Evolutionary conservation across 2,329 filamentous ascomycete species (phyloP).

Genomic region (Alternaria novae-zelandiae): DNA sequence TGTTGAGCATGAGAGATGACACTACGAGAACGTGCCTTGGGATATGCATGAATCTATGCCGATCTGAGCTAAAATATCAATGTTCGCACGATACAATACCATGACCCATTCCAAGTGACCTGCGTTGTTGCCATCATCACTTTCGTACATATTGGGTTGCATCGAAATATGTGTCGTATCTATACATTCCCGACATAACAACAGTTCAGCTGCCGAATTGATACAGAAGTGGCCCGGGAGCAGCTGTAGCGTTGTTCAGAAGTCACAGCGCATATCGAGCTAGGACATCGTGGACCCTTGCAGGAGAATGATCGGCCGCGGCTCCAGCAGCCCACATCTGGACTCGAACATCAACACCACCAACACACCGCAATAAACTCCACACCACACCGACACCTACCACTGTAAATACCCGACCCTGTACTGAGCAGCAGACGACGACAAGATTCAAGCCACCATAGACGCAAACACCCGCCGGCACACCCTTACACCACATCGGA

Average conservation of each 20-base stretch:
- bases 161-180: not conserved
- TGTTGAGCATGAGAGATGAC: conserved; percentile 17
- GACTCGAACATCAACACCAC: not conserved
- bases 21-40: conserved; percentile 15
- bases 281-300: conserved; percentile 22
- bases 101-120: not conserved
- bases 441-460: not conserved
- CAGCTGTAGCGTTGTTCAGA: not conserved
- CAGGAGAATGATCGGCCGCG: conserved; percentile 18
- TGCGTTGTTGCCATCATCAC: not conserved
- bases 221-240: not conserved
- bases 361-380: not conserved
- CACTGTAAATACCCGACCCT: not conserved
- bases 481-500: not conserved
- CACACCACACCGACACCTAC: not conserved
- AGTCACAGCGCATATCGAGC: too few species aligned
- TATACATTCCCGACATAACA: not conserved
- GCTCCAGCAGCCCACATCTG: conserved; percentile 7
- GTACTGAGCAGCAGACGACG: not conserved
- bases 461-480: not conserved
- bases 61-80: conserved; percentile 7
- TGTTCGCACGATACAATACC: not conserved
- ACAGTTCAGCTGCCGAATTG: not conserved
- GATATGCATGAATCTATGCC: conserved; percentile 12
- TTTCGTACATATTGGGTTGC: not conserved